phyloP scores from a whole-genome alignment of 2,329 filamentous ascomycete genomes.

The Sclerotinia spermophila region DNA sequence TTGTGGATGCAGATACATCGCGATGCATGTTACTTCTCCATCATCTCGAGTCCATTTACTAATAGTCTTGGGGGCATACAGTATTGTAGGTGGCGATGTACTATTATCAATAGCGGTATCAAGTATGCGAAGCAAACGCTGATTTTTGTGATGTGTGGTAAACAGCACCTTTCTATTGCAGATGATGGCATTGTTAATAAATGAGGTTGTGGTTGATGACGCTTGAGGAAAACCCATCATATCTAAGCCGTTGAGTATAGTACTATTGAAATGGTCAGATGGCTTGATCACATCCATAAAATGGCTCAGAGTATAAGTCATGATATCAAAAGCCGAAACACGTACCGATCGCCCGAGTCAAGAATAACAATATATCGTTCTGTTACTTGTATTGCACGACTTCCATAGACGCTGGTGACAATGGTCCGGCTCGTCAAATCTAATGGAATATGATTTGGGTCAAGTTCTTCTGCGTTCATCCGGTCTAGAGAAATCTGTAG shows the following conservation, averaged over 20 bases:
- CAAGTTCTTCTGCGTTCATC: slow-evolving; percentile 43
- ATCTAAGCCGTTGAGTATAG: background rate
- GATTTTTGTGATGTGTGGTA: slow-evolving; percentile 24
- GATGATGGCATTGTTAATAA: slow-evolving; percentile 30
- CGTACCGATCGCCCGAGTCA: slow-evolving; percentile 25
- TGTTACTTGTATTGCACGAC: slow-evolving; percentile 51
- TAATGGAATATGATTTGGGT: slow-evolving; percentile 44
- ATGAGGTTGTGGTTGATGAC: slow-evolving; percentile 21
- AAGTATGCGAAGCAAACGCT: slow-evolving; percentile 11
- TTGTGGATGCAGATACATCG: background rate
- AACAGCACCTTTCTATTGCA: slow-evolving; percentile 28
- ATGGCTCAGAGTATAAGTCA: background rate
- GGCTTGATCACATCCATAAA: background rate
- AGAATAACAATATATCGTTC: slow-evolving; percentile 39
- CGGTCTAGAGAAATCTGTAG: slow-evolving; percentile 50
- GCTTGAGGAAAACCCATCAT: slow-evolving; percentile 17
- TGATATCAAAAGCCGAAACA: background rate
- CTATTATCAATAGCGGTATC: background rate
- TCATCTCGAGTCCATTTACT: background rate
- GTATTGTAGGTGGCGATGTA: background rate
- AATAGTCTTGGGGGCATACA: background rate
- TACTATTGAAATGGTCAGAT: background rate
- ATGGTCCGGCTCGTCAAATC: slow-evolving; percentile 54
- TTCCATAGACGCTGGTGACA: slow-evolving; percentile 40
- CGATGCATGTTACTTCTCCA: slow-evolving; percentile 8